Base-by-base conservation (phyloP, 2,329 filamentous ascomycete genomes). In the Fonsecaea monophora region DNA sequence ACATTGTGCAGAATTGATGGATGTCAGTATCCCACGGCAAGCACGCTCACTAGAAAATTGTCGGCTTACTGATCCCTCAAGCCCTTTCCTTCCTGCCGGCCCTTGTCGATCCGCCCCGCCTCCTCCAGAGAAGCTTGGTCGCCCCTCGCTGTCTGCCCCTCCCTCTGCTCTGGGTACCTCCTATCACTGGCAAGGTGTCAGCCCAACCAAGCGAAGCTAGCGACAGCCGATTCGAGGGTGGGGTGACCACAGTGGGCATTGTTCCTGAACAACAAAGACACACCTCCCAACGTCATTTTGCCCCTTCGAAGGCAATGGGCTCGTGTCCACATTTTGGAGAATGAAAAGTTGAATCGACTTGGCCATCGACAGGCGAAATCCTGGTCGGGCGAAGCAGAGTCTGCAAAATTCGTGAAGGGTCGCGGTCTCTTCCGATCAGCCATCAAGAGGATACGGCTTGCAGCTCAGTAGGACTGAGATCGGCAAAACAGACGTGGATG, bases 191-290 rank as follows among this genome's bases (percentile, higher is more conserved):
- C 42, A 50, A 50, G 15, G 8, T 50, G 45, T 13, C 45, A 50
- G 18, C 21, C 45, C 45, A 50, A 10, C 12, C 18, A 25, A 30
- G 3, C 18, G 9, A 50, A 13, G 18, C 21, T 30, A 30, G 15
- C 21, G 45, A 5, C 45, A 50, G 21, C 45, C 45, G 45, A 50
- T 50, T 50, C 32, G 15, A 9, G 13, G 42, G 57, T 32, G 57
- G 42, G 37, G 45, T 30, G 21, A 32, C 37, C 57, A 50, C 25
- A 42, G 21, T 45, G 32, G 57, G 7, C 34, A 18, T 48, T 37
- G 57, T 60, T 50, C 57, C 57, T 60, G 42, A 50, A 30, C 45
- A 10, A 13, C 45, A 12, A 7, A 50, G 21, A 50, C 45, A 50
- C 7, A 2, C 18, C 8, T 50, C 57, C 42, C 40, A 59, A 60